A percentile compares a stretch with the other conserved stretches of the same genome.
These are phyloP conservation scores for Chloropicon primus DNA, from an alignment of 139 green algal genomes.

Conservation along the genomic window DNA sequence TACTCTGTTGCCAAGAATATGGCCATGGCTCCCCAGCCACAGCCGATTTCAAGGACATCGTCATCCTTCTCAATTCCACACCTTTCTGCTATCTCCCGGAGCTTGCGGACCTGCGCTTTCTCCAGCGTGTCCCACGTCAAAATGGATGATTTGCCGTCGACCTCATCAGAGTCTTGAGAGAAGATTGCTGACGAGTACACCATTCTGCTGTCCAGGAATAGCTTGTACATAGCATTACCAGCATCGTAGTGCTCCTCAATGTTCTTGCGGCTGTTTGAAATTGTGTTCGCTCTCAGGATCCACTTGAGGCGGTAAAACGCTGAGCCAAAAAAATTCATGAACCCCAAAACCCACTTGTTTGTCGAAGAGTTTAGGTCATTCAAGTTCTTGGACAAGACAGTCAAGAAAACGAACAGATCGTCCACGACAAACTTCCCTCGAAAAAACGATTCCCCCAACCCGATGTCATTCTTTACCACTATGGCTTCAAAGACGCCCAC, in stretches of 20 bases:
- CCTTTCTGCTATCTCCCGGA: not conserved
- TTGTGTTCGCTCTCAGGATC: not conserved
- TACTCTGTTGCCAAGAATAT: slow-evolving; percentile 57
- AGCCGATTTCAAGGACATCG: slow-evolving; percentile 91
- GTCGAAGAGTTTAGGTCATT: not conserved
- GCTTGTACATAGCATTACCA: slow-evolving; percentile 74
- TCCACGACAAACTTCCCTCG: slow-evolving; percentile 41
- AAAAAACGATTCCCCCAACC: slow-evolving; percentile 87
- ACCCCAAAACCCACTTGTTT: not conserved
- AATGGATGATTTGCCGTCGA: not conserved
- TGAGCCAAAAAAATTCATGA: not conserved
- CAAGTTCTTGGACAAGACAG: not conserved
- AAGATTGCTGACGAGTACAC: slow-evolving; percentile 81
- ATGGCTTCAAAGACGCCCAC: slow-evolving; percentile 59
- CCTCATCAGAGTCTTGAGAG: slow-evolving; percentile 3
- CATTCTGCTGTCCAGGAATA: slow-evolving; percentile 89
- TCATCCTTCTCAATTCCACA: slow-evolving; percentile 19
- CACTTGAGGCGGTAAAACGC: not conserved
- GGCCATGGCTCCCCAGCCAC: slow-evolving; percentile 87
- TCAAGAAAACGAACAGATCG: not conserved
- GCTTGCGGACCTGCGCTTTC: slow-evolving; percentile 11
- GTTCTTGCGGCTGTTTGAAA: slow-evolving; percentile 60
- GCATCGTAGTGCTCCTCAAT: slow-evolving; percentile 96
- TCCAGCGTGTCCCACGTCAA: slow-evolving; percentile 1
- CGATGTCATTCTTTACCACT: slow-evolving; percentile 62